Conservation (phyloP, 2,329 filamentous ascomycete genomes). For the Arthrobotrys musiformis region DNA sequence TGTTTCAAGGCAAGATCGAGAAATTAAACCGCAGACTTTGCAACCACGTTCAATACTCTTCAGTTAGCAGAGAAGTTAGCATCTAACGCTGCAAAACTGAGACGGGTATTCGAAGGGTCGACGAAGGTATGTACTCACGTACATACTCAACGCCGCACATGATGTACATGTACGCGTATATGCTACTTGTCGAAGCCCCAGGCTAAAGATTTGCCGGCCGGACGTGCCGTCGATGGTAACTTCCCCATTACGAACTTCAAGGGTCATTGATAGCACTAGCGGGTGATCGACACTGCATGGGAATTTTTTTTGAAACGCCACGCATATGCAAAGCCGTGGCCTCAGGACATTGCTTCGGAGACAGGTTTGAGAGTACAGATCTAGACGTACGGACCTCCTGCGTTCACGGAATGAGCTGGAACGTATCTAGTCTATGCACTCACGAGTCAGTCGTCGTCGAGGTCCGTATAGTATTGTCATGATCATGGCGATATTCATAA, state of each 20-base stretch:
- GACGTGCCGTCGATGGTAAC: slow-evolving; percentile 9
- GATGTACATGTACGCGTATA: not conserved
- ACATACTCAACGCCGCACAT: no score
- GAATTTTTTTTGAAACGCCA: slow-evolving; percentile 41
- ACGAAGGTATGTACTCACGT: no score
- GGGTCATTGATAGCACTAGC: slow-evolving; percentile 40
- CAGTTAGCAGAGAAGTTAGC: slow-evolving; percentile 14
- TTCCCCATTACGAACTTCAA: slow-evolving; percentile 11
- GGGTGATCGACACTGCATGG: slow-evolving; percentile 54
- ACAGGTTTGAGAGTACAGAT: not conserved
- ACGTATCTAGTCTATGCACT: not conserved
- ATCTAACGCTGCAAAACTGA: not conserved
- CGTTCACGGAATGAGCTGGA: not conserved
- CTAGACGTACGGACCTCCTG: slow-evolving; percentile 1
- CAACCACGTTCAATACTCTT: no score
- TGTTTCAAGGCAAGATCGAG: no score
- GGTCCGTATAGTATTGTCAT: not conserved
- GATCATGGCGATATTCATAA: no score
- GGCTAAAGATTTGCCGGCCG: slow-evolving; percentile 2
- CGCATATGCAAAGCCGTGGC: slow-evolving; percentile 22
- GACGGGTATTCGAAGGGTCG: no score
- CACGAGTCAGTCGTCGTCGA: no score
- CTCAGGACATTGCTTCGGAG: not conserved
- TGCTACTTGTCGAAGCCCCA: not conserved
- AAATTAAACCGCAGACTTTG: not conserved